These are phyloP conservation scores for Tetrapisispora iriomotensis DNA, from an alignment of 805 yeast genomes.

Conservation along the genomic window DNA sequence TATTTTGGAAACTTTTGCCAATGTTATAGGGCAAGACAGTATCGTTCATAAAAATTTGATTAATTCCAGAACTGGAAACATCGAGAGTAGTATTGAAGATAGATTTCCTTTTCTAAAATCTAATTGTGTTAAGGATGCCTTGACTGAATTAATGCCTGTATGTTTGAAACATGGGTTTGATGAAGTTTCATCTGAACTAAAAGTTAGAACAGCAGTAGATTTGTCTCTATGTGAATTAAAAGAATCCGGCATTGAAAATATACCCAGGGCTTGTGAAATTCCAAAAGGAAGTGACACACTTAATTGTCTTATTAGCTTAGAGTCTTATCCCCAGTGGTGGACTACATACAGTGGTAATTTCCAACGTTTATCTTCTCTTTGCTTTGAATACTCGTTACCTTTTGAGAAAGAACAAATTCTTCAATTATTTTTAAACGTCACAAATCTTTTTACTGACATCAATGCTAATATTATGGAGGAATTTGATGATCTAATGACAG, in stretches of 20 bases:
- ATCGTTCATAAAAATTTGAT: too few species aligned
- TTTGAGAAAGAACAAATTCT: slow-evolving; percentile 43
- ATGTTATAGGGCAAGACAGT: too few species aligned
- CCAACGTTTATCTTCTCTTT: slow-evolving; percentile 42
- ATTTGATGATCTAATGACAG: slow-evolving; percentile 4
- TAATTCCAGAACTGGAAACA: too few species aligned
- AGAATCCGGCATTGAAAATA: slow-evolving; percentile 33
- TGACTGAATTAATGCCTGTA: slow-evolving; percentile 31
- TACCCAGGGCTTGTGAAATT: slow-evolving; percentile 10
- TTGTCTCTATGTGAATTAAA: slow-evolving; percentile 48
- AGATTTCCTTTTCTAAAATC: slow-evolving; percentile 18
- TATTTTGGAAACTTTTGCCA: too few species aligned
- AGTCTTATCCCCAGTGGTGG: slow-evolving; percentile 54
- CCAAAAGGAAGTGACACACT: slow-evolving; percentile 13
- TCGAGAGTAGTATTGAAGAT: neutral
- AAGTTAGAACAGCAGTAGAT: slow-evolving; percentile 36
- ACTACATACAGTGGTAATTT: slow-evolving; percentile 62
- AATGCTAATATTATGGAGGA: slow-evolving; percentile 9
- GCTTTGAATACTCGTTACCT: slow-evolving; percentile 43
- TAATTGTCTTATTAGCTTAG: slow-evolving; percentile 35
- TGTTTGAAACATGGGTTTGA: slow-evolving; percentile 37
- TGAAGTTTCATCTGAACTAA: slow-evolving; percentile 25
- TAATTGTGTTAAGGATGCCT: slow-evolving; percentile 34
- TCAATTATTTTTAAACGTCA: slow-evolving; percentile 38
- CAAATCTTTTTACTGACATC: slow-evolving; percentile 25